Percentiles rank a stretch among this genome's conserved stretches.
Conservation (phyloP, 768 basidiomycete species). For the Naganishia vaughanmartiniae region DNA sequence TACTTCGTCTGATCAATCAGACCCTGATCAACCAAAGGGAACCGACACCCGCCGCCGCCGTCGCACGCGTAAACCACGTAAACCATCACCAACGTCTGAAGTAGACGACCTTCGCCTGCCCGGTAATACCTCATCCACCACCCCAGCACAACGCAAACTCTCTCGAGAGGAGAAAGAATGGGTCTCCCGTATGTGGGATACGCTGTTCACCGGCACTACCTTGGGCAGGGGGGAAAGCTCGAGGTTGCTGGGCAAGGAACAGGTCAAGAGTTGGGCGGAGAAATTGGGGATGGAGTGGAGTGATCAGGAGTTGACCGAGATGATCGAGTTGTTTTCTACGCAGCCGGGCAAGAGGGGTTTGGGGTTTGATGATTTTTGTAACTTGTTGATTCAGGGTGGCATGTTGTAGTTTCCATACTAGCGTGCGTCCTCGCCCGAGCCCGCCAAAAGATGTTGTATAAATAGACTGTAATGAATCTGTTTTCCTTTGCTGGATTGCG, state of each 20-base stretch:
- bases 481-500: neutral
- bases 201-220: slow-evolving; percentile 33
- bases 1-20: slow-evolving; percentile 12
- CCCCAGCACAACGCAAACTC: slow-evolving; percentile 28
- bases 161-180: slow-evolving; percentile 41
- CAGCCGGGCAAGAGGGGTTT: slow-evolving; percentile 48
- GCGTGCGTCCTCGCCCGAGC: too few relatives aligned
- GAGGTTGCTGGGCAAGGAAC: slow-evolving; percentile 41
- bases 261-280: slow-evolving; percentile 45
- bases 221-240: slow-evolving; percentile 18
- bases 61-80: neutral
- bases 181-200: slow-evolving; percentile 46
- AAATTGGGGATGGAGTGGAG: slow-evolving; percentile 48
- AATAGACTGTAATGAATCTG: neutral
- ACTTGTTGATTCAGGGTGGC: slow-evolving; percentile 43
- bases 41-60: neutral
- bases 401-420: slow-evolving; percentile 34
- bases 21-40: neutral
- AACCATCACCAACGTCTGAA: too few relatives aligned
- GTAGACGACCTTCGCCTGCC: neutral
- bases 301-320: slow-evolving; percentile 49
- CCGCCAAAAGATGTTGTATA: neutral
- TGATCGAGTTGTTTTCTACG: slow-evolving; percentile 50
- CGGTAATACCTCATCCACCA: neutral
- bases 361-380: slow-evolving; percentile 48